Conservation (phyloP, 2,329 filamentous ascomycete genomes). For the Hypoxylon sp. region DNA sequence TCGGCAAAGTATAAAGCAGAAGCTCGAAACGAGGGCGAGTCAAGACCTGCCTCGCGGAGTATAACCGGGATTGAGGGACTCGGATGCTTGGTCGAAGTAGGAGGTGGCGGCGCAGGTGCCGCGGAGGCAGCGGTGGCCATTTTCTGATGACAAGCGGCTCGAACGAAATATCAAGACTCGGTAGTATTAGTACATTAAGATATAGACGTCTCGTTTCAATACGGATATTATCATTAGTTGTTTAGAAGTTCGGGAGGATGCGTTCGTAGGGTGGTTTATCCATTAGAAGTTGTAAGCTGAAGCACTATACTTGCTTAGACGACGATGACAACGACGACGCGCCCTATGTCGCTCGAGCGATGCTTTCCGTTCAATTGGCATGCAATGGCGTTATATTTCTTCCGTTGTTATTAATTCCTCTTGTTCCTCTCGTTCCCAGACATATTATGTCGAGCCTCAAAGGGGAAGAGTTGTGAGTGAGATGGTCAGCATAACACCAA, state of each 20-base stretch:
- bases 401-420: constrained; percentile 6
- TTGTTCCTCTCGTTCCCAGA: constrained; percentile 6
- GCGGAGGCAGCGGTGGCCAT: constrained; percentile 50
- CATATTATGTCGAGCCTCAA: constrained; percentile 13
- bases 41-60: constrained; percentile 94
- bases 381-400: constrained; percentile 5
- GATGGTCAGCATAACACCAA: constrained; percentile 15
- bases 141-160: constrained; percentile 17
- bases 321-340: constrained; percentile 21
- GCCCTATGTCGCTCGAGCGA: constrained; percentile 22
- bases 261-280: constrained; percentile 3
- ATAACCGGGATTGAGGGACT: constrained; percentile 77
- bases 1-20: constrained; percentile 89
- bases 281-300: background rate
- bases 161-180: constrained; percentile 13
- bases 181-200: constrained; percentile 37
- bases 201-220: constrained; percentile 5
- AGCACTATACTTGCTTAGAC: constrained; percentile 5
- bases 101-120: constrained; percentile 37
- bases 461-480: constrained; percentile 17
- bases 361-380: constrained; percentile 17
- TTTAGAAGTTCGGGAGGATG: constrained; percentile 2
- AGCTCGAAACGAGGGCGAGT: constrained; percentile 95
- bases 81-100: constrained; percentile 44
- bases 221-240: constrained; percentile 22